A percentile compares a stretch with the other conserved stretches of the same genome.
These are phyloP conservation scores for Neoboletus subvelutipes DNA, from an alignment of 768 basidiomycete genomes.

Conservation along the genomic window DNA sequence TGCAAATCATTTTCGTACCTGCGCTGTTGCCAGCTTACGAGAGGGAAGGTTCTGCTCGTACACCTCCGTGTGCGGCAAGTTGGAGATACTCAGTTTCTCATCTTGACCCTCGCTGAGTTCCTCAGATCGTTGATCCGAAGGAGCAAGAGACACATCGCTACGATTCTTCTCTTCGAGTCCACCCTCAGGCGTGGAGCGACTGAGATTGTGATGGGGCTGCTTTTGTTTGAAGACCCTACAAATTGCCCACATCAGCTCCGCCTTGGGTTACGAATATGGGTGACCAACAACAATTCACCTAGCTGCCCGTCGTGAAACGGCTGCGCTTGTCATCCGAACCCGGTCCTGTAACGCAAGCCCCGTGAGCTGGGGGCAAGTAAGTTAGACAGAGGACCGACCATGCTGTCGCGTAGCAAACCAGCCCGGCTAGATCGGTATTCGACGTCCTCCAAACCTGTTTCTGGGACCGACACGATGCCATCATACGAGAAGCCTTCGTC, in stretches of 20 bases:
- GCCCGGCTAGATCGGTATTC: not conserved
- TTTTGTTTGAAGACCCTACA: not conserved
- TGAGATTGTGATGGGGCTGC: not conserved
- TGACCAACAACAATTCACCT: not conserved
- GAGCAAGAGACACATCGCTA: not conserved
- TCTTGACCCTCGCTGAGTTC: not conserved
- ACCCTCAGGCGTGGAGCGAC: not conserved
- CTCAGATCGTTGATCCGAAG: not conserved
- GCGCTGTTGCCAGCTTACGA: not conserved
- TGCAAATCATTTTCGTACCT: not conserved
- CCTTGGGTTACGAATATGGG: not conserved
- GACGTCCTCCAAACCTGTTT: conserved; percentile 11
- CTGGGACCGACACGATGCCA: conserved; percentile 10
- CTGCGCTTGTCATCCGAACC: not conserved
- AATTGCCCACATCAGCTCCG: not conserved
- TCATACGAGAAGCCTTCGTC: conserved; percentile 7
- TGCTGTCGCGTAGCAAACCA: not conserved
- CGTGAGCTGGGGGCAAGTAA: not conserved
- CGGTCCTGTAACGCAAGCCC: not conserved
- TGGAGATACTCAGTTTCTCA: not conserved
- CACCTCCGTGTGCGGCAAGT: too few species aligned
- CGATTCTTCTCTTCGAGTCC: not conserved
- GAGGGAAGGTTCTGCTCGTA: not conserved
- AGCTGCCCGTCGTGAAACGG: not conserved
- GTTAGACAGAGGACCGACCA: not conserved